A percentile compares a stretch with the other conserved stretches of the same genome.
Conservation (phyloP, 768 basidiomycete genomes). For the Tricholoma bakamatsutake region DNA sequence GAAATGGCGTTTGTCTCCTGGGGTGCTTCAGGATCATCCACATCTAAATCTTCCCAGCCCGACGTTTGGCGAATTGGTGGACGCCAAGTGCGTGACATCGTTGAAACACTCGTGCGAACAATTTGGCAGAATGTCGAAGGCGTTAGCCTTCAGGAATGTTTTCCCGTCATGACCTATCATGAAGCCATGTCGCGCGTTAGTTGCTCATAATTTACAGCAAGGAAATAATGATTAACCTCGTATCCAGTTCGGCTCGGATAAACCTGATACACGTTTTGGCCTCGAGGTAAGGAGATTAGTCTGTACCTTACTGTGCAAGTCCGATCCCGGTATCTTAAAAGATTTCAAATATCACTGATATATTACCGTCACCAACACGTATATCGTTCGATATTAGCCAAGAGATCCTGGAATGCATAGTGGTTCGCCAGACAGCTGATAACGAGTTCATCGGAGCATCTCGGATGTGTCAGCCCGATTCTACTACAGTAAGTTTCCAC, state of each 20-base stretch:
- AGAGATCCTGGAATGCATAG: constrained; percentile 41
- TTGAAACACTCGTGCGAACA: constrained; percentile 66
- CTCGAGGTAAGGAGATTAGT: constrained; percentile 57
- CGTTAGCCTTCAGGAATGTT: constrained; percentile 51
- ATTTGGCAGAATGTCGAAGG: constrained; percentile 75
- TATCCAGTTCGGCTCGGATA: constrained; percentile 84
- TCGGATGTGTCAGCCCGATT: constrained; percentile 23
- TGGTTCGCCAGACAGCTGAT: constrained; percentile 36
- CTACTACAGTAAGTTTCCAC: constrained; percentile 23
- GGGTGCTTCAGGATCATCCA: constrained; percentile 34
- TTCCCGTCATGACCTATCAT: constrained; percentile 81
- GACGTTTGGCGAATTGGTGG: constrained; percentile 83
- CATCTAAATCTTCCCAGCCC: constrained; percentile 12
- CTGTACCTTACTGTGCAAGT: neutral
- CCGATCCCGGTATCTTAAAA: constrained; percentile 18
- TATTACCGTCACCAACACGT: constrained; percentile 28
- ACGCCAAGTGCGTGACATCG: constrained; percentile 67
- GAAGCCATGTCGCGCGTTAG: constrained; percentile 88
- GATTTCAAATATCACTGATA: constrained; percentile 40
- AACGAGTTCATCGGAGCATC: constrained; percentile 38
- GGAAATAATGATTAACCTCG: constrained; percentile 5
- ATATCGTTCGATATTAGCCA: constrained; percentile 20
- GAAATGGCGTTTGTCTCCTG: constrained; percentile 96
- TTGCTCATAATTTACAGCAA: constrained; percentile 1
- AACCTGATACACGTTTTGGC: constrained; percentile 87